Evolutionary conservation across 2,329 filamentous ascomycete species (phyloP).

Genomic region (Epichloe hybrida): DNA sequence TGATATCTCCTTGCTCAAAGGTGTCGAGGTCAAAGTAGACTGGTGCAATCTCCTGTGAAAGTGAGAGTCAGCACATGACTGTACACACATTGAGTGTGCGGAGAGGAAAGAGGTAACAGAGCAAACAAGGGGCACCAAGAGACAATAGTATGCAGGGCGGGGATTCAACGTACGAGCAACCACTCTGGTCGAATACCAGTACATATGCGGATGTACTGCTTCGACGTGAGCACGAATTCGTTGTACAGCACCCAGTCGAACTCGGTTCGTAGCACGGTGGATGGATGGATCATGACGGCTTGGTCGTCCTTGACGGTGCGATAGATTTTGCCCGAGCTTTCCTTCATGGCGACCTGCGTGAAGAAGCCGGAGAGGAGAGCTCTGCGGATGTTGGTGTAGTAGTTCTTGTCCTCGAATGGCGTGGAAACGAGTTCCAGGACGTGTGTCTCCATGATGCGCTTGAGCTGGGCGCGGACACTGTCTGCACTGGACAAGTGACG

Average conservation of each 20-base stretch:
- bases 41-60: slow-evolving; percentile 76
- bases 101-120: neutral
- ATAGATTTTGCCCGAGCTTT: slow-evolving; percentile 79
- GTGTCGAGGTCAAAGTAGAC: slow-evolving; percentile 76
- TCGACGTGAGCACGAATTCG: slow-evolving; percentile 93
- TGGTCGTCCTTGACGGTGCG: slow-evolving; percentile 95
- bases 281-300: slow-evolving; percentile 82
- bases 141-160: neutral
- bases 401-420: slow-evolving; percentile 86
- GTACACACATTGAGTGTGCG: neutral
- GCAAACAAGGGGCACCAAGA: neutral
- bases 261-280: slow-evolving; percentile 75
- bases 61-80: neutral
- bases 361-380: slow-evolving; percentile 93
- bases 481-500: slow-evolving; percentile 85
- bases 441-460: slow-evolving; percentile 92
- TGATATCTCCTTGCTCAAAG: slow-evolving; percentile 80
- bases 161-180: slow-evolving; percentile 54
- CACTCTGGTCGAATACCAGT: slow-evolving; percentile 88
- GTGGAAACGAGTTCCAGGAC: slow-evolving; percentile 79
- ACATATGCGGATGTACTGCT: slow-evolving; percentile 94
- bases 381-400: slow-evolving; percentile 93
- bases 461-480: slow-evolving; percentile 82
- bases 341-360: slow-evolving; percentile 97
- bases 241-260: slow-evolving; percentile 98